Evolutionary conservation across 192 early-diverging fungal genomes (phyloP), one percentile per base, ranked within the genome.

Genomic region (Gonapodya sp.): DNA sequence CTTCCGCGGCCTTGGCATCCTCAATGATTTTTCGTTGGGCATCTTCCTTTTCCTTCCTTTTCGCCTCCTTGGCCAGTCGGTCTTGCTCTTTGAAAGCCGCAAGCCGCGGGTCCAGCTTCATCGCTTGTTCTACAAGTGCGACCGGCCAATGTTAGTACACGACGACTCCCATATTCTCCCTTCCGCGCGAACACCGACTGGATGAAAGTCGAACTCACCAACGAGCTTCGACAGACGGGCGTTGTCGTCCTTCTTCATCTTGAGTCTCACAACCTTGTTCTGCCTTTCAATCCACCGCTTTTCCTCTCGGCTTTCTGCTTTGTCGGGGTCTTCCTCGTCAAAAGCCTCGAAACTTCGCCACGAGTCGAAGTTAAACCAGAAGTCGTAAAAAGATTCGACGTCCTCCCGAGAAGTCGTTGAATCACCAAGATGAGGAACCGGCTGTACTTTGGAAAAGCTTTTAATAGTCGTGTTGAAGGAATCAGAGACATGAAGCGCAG

Each of bases 321-420:
- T 89, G 37, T 95, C 95, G 78, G 91, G 92, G 84, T 95, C 96
- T 87, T 99, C 97, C 91, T 99, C 98, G 85, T 99, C 98, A 79
- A 95, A 86, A 86, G 93, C 94, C 91, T 99, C 98, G 82, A 99
- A 99, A 35, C 96, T 93, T 82, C 98, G 89, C 97, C 97, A 98
- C 77, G 96, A 97, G 82, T 99, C 94, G 84, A 99, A 94, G 85
- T 86, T 88, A 84, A 92, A 92, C 88, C 91, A 95, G 84, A 94
- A 96, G 80, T 91, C 87, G 84, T 96, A 96, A 84, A 96, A 96
- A n/a, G 73, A 72, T 82, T 96, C 93, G 73, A 96, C 92, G 18
- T 89, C 88, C 77, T 88, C 92, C 84, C 91, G 88, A 77, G 85
- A 31, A 2, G 90, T 84, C 78, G 88, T 83, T 35, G 82, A 86